Evolutionary conservation across 164 flowering plant species (phyloP).

Genomic region (Vitis rupestris): DNA sequence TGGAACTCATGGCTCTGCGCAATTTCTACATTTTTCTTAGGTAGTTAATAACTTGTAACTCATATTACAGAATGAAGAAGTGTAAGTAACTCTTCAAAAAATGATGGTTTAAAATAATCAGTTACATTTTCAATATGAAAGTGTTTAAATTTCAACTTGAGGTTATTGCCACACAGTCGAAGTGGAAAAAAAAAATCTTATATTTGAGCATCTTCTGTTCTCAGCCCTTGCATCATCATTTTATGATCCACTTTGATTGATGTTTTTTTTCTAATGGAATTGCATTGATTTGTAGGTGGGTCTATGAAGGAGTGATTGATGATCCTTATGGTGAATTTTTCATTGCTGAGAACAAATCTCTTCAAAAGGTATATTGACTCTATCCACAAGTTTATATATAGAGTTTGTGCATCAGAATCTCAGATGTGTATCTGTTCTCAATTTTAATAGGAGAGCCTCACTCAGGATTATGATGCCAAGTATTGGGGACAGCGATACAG

Average conservation of each 20-base stretch:
- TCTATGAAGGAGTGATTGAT: conserved; percentile 96
- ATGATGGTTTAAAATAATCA: too few species aligned
- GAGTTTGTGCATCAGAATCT: not conserved
- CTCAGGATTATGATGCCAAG: conserved; percentile 88
- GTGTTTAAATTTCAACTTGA: too few species aligned
- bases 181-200: not conserved
- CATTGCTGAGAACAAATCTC: conserved; percentile 85
- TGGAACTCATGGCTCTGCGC: too few species aligned
- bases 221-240: not conserved
- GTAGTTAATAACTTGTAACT: too few species aligned
- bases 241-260: not conserved
- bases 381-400: not conserved
- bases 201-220: not conserved
- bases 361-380: conserved; percentile 68
- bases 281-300: conserved; percentile 62
- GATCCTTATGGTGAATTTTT: conserved; percentile 98
- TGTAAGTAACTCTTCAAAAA: too few species aligned
- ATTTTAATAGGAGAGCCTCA: conserved; percentile 78
- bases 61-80: too few species aligned
- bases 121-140: too few species aligned
- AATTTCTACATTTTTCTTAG: too few species aligned
- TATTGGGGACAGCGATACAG: conserved; percentile 94
- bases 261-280: conserved; percentile 9
- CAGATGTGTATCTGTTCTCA: conserved; percentile 15
- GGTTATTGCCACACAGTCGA: too few species aligned